Conservation (phyloP, 495 filamentous ascomycete species). For the Diplogelasinospora grovesii region DNA sequence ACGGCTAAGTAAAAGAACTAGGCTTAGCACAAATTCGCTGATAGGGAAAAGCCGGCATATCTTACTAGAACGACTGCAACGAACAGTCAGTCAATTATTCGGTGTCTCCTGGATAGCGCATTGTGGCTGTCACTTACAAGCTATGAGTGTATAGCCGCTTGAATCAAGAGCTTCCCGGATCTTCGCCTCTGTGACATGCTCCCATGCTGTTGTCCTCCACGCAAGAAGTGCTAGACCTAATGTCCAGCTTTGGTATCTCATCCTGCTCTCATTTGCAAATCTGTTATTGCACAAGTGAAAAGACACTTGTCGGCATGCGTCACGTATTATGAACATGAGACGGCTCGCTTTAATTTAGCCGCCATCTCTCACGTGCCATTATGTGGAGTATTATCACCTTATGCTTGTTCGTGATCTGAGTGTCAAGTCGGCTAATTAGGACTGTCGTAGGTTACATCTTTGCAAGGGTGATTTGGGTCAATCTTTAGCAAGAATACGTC, state of each 20-base stretch:
- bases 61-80: constrained; percentile 16
- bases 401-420: no score
- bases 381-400: no score
- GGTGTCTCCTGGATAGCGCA: background rate
- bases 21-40: background rate
- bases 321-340: no score
- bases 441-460: no score
- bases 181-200: constrained; percentile 25
- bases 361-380: no score
- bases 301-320: no score
- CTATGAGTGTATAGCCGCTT: constrained; percentile 32
- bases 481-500: no score
- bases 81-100: background rate
- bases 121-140: constrained; percentile 27
- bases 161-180: constrained; percentile 27
- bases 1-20: background rate
- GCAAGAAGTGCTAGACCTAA: background rate
- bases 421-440: no score
- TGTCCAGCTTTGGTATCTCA: background rate
- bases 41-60: no score
- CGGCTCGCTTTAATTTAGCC: no score
- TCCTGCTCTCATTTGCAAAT: background rate
- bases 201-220: constrained; percentile 20
- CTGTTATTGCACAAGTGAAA: no score
- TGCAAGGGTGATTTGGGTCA: no score